Evolutionary conservation across 2,329 filamentous ascomycete genomes (phyloP), one percentile per base, ranked within the genome.

Genomic region (Balansia obtecta): DNA sequence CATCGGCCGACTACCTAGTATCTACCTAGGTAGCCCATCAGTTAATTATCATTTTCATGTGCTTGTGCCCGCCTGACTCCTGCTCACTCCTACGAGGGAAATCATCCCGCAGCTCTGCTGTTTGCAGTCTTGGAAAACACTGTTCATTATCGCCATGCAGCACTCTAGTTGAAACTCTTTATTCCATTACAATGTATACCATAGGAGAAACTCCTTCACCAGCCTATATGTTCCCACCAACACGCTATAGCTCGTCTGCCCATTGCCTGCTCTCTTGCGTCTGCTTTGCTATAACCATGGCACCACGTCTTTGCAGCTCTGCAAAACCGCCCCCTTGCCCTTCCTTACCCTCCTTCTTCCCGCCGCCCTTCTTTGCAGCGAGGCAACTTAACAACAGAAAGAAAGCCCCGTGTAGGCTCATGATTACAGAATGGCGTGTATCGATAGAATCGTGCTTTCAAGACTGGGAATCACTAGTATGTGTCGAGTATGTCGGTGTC

Each of bases 121-220:
- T 27, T 37, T 37, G 34, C 34, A 37, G 4, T 41, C 13, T n/a
- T n/a, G 12, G n/a, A 41, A 41, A 41, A 41, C 39, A 41, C 12
- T 20, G 10, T 13, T 37, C 34, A 37, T 37, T 37, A 37, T 12
- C 34, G 15, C 34, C 8, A 27, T 10, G 43, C 33, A 32, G n/a
- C n/a, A 42, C 38, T 15, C 30, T 47, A 11, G 11, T 46, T 44
- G 39, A 58, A 59, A 61, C 60, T 58, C 59, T 54, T 53, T 60
- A 58, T 59, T 61, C 61, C 63, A 65, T 65, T 65, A 65, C 57
- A 58, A 62, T 56, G 56, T 61, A 55, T 58, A 60, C 62, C 62
- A 57, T 46, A 59, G 57, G 55, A 63, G 33, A 55, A 65, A 63
- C 63, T 63, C 62, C 60, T 53, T 55, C 59, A 37, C 52, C 54